Percentiles rank a stretch among this genome's conserved stretches.
These are phyloP conservation scores for Tieghemostelium lacteum DNA, from an alignment of 78 protist species.

Conservation along the genomic window DNA sequence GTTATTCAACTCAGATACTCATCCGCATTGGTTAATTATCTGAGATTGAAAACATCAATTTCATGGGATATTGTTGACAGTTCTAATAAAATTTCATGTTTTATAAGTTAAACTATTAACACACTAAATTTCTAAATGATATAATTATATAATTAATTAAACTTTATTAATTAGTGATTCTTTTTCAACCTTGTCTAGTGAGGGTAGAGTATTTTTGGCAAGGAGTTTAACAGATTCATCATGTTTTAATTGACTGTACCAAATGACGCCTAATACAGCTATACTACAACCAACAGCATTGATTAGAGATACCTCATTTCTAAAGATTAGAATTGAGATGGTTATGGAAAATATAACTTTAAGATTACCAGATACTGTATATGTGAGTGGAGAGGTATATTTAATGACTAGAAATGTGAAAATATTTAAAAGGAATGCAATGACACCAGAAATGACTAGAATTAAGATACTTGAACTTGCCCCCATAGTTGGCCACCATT, in stretches of 20 bases:
- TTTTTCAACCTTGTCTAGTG: too few species aligned
- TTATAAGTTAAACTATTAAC: too few species aligned
- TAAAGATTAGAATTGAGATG: conserved; percentile 69
- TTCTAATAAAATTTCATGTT: too few species aligned
- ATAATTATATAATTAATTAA: too few species aligned
- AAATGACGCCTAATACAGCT: conserved; percentile 43
- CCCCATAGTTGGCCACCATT: conserved; percentile 46
- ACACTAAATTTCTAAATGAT: too few species aligned
- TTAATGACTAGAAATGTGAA: conserved; percentile 77
- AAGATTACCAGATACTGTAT: conserved; percentile 81
- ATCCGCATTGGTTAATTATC: too few species aligned
- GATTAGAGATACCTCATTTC: conserved; percentile 45
- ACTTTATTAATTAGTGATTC: too few species aligned
- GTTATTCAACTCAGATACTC: too few species aligned
- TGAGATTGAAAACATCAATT: too few species aligned
- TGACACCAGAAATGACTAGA: conserved; percentile 8
- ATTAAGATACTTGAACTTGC: not conserved
- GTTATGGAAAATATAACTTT: conserved; percentile 76
- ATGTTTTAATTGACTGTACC: conserved; percentile 47
- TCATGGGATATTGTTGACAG: too few species aligned
- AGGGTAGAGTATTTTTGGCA: too few species aligned
- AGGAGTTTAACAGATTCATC: conserved; percentile 27
- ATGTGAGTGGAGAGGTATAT: conserved; percentile 77
- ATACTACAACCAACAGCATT: conserved; percentile 44
- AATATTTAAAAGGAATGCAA: conserved; percentile 67